Evolutionary conservation across 2,329 filamentous ascomycete genomes (phyloP).

Genomic region (Allantophomopsis cytisporea): DNA sequence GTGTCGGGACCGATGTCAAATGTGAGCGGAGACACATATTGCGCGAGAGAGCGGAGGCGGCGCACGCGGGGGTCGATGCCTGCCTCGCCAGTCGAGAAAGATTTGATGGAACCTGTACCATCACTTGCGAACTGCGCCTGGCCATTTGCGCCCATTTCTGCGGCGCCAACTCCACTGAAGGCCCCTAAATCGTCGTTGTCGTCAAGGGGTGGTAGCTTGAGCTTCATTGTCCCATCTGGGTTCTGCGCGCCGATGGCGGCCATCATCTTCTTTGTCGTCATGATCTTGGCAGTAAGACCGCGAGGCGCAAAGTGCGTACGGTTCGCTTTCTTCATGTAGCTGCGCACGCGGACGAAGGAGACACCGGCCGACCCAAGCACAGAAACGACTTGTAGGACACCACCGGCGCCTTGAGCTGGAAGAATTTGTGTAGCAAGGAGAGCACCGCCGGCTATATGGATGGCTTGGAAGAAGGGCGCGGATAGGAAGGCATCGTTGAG

Average conservation of each 20-base stretch:
- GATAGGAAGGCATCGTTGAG: conserved; percentile 16
- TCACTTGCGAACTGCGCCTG: not conserved
- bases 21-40: conserved; percentile 9
- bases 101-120: too few species aligned
- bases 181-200: conserved; percentile 2
- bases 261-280: conserved; percentile 11
- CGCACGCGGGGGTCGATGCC: conserved; percentile 8
- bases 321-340: conserved; percentile 7
- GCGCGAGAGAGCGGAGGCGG: conserved; percentile 8
- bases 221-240: conserved; percentile 5
- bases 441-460: conserved; percentile 9
- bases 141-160: not conserved
- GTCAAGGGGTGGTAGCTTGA: conserved; percentile 6
- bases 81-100: not conserved
- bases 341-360: conserved; percentile 6
- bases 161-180: too few species aligned
- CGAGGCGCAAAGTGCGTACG: conserved; percentile 4
- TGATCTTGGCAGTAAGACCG: conserved; percentile 4
- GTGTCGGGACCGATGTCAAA: conserved; percentile 8
- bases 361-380: conserved; percentile 8
- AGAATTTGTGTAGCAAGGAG: conserved; percentile 10
- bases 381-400: conserved; percentile 8
- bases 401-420: conserved; percentile 9
- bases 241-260: conserved; percentile 3
- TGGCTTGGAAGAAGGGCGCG: conserved; percentile 12